A percentile compares a stretch with the other conserved stretches of the same genome.
These are phyloP conservation scores for Monilinia vaccinii-corymbosi DNA, from an alignment of 2,329 filamentous ascomycete species.

Conservation along the genomic window DNA sequence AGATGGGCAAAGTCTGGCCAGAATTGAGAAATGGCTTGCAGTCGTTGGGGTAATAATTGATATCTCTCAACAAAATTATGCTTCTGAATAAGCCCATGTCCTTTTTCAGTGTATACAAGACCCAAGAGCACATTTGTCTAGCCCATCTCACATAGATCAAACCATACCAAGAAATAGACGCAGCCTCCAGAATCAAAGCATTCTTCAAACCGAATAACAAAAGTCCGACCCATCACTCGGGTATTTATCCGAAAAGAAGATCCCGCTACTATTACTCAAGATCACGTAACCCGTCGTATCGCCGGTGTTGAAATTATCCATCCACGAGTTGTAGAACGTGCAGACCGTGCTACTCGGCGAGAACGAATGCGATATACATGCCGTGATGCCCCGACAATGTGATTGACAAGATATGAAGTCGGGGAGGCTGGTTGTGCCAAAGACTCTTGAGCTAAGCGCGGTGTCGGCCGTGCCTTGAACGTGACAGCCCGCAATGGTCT, in stretches of 20 bases:
- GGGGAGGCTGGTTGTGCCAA: not conserved
- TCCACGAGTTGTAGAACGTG: not conserved
- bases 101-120: not conserved
- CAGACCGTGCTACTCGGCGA: not conserved
- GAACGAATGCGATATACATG: constrained; percentile 6
- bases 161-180: not conserved
- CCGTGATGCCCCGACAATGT: not conserved
- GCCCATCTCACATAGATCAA: not conserved
- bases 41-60: not conserved
- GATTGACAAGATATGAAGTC: not conserved
- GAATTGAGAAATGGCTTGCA: too few relatives aligned
- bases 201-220: not conserved
- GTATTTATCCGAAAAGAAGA: constrained; percentile 7
- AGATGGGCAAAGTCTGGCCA: not conserved
- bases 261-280: not conserved
- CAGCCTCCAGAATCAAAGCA: not conserved
- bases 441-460: not conserved
- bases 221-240: constrained; percentile 2
- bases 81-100: not conserved
- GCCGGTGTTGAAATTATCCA: not conserved
- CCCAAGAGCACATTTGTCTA: not conserved
- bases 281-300: not conserved
- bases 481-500: constrained; percentile 3
- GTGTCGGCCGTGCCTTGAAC: not conserved
- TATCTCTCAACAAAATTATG: not conserved